Evolutionary conservation across 1,284 basidiomycete genomes (phyloP).

Genomic region (Takashimella koratensis): DNA sequence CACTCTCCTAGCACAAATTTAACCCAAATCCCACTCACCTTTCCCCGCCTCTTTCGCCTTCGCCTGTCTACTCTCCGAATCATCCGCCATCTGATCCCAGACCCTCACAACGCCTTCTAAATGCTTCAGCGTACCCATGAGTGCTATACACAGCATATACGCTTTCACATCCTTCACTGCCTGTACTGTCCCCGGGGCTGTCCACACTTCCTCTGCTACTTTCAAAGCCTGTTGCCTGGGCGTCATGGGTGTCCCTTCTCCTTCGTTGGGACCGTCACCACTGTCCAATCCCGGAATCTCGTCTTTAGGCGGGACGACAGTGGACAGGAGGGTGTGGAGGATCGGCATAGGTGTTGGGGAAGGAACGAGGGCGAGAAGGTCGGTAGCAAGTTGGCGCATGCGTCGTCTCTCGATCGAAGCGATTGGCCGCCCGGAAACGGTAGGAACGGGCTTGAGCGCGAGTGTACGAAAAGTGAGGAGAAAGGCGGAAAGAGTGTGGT

Average conservation of each 20-base stretch:
- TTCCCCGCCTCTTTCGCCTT: neutral
- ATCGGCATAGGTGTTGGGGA: constrained; percentile 20
- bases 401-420: neutral
- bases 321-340: constrained; percentile 7
- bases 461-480: neutral
- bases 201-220: neutral
- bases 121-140: neutral
- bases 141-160: neutral
- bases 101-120: neutral
- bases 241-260: neutral
- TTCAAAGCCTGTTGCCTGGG: neutral
- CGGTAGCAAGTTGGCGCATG: neutral
- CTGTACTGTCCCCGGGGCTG: neutral
- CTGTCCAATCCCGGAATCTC: neutral
- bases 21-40: no score
- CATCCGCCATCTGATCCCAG: neutral
- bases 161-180: neutral
- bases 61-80: neutral
- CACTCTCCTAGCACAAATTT: no score
- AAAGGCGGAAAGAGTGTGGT: neutral
- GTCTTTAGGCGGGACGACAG: neutral
- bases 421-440: neutral
- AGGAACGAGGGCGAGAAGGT: constrained; percentile 9
- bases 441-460: neutral
- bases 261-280: neutral